These are phyloP conservation scores for Calonectria hongkongensis DNA, from an alignment of 2,329 filamentous ascomycete species.

Conservation along the genomic window DNA sequence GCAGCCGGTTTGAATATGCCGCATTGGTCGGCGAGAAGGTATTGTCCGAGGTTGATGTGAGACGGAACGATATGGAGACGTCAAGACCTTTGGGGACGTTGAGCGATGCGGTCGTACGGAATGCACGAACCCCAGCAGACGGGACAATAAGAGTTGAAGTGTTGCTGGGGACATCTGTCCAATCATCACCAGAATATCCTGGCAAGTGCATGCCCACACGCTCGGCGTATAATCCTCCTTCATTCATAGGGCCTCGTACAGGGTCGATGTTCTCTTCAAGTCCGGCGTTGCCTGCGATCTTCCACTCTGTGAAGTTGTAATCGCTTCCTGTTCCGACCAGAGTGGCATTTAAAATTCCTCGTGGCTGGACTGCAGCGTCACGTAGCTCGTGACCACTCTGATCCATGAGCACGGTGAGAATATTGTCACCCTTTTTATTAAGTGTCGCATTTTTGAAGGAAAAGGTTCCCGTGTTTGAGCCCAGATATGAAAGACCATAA, in stretches of 20 bases:
- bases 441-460: conserved; percentile 71
- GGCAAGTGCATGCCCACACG: conserved; percentile 76
- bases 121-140: conserved; percentile 72
- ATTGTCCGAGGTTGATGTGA: conserved; percentile 66
- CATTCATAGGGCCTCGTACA: conserved; percentile 72
- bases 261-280: conserved; percentile 71
- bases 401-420: conserved; percentile 75
- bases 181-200: conserved; percentile 69
- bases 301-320: conserved; percentile 72
- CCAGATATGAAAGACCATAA: conserved; percentile 67
- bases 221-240: conserved; percentile 76
- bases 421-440: conserved; percentile 62
- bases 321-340: conserved; percentile 61
- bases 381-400: conserved; percentile 76
- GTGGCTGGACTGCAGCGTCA: conserved; percentile 66
- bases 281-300: conserved; percentile 74
- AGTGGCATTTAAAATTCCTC: conserved; percentile 72
- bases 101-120: conserved; percentile 71
- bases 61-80: conserved; percentile 73
- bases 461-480: conserved; percentile 63
- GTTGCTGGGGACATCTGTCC: conserved; percentile 58
- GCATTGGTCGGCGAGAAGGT: conserved; percentile 59
- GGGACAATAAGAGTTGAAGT: conserved; percentile 64
- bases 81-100: conserved; percentile 71
- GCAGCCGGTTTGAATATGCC: conserved; percentile 61